Percentiles rank a stretch among this genome's conserved stretches.
Evolutionary conservation across 441 rosid species (phyloP).

Genomic region (Euphorbia celastroides): DNA sequence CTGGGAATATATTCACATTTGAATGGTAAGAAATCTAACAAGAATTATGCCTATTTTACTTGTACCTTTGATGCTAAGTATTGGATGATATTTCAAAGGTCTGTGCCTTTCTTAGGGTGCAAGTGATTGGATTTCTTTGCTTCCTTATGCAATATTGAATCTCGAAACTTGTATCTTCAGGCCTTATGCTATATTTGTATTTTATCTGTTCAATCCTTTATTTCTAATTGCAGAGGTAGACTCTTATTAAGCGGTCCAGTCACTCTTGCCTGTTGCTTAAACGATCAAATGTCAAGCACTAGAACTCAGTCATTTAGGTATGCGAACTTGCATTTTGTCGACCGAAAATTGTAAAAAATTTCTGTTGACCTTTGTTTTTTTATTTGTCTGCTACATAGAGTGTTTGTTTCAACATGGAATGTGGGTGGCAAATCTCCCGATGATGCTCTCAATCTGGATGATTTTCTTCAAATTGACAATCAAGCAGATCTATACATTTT

Average conservation of each 20-base stretch:
- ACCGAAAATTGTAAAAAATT: neutral
- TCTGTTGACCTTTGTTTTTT: neutral
- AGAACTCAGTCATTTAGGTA: slow-evolving; percentile 60
- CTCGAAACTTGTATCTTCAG: slow-evolving; percentile 9
- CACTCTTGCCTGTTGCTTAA: slow-evolving; percentile 33
- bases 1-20: slow-evolving; percentile 46
- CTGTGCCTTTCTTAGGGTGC: neutral
- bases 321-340: neutral
- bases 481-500: slow-evolving; percentile 76
- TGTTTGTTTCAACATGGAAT: slow-evolving; percentile 89
- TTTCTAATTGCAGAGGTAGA: slow-evolving; percentile 38
- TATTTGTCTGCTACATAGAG: slow-evolving; percentile 31
- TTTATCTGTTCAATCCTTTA: neutral
- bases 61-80: slow-evolving; percentile 16
- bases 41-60: slow-evolving; percentile 14
- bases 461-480: slow-evolving; percentile 63
- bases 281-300: slow-evolving; percentile 33
- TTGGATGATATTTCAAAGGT: slow-evolving; percentile 6
- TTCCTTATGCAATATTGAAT: slow-evolving; percentile 7
- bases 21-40: slow-evolving; percentile 26
- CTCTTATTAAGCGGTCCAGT: slow-evolving; percentile 34
- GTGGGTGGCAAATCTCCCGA: slow-evolving; percentile 91
- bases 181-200: slow-evolving; percentile 1
- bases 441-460: slow-evolving; percentile 61
- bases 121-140: neutral